Base-by-base conservation (phyloP, 495 filamentous ascomycete species). In the Talaromyces nanjingensis region DNA sequence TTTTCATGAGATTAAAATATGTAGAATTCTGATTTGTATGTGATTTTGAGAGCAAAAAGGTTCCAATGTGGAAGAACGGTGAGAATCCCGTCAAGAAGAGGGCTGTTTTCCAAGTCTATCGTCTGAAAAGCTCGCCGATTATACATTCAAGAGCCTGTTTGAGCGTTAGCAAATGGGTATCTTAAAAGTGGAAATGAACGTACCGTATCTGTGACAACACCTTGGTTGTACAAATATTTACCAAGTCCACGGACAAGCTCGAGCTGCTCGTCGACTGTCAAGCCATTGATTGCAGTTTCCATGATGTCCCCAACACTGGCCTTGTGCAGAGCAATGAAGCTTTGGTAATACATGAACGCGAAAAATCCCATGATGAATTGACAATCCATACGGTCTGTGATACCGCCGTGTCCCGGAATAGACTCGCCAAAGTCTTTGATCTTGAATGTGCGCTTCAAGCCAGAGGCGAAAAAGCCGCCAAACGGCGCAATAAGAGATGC, bases 311-410 rank as follows among this genome's bases (percentile, higher is more conserved):
- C 93, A 12, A 96, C 87, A 63, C 81, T 90, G 8, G 89, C 86
- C 68, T 88, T 89, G 77, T 93, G 86, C 18, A 91, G 81, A 8
- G 93, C 93, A 71, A 99, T 94, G 73, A 99, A 99, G 70, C 91
- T 93, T 74, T 96, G 91, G 77, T 94, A 98, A 76, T 99, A 99
- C 82, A 99, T 90, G 76, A 90, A 98, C 12, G 96, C 86, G 69
- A 99, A 98, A 80, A 97, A 91, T 9, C 96, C 96, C 96, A 99
- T 99, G 78, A 97, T 98, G 79, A 97, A 97, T 72, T 99, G 96
- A 77, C 96, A 99, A 70, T 99, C 96, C 96, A 99, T 98, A 25
- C 96, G 87, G 74, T 99, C 96, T 6, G 96, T 99, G 76, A 99
- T 98, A 66, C 96, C 96, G 58, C 96, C 96, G 69, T 99, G 96